A percentile compares a stretch with the other conserved stretches of the same genome.
These are phyloP conservation scores for Mortierella sp. DNA, from an alignment of 371 early-diverging fungal species.

Conservation along the genomic window DNA sequence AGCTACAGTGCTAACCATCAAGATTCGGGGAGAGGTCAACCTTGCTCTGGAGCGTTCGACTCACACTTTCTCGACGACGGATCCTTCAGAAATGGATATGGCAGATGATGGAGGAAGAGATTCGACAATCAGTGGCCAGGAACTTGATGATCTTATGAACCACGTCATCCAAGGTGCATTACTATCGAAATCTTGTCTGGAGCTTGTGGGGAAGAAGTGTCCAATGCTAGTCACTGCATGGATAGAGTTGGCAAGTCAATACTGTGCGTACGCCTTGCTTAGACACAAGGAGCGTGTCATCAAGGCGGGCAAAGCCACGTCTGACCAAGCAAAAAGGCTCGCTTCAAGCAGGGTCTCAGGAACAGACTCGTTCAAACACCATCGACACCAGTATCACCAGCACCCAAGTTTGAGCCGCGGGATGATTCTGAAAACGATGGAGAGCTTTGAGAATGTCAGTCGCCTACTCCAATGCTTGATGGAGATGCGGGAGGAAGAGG, in stretches of 20 bases:
- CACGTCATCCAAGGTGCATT: constrained; percentile 39
- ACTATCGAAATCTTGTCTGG: constrained; percentile 32
- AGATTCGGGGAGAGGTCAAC: constrained; percentile 38
- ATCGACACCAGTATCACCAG: not conserved
- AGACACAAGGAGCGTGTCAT: constrained; percentile 25
- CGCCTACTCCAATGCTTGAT: constrained; percentile 38
- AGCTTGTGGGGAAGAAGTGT: constrained; percentile 31
- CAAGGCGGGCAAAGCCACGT: constrained; percentile 8
- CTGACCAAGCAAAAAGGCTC: not conserved
- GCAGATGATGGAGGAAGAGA: constrained; percentile 23
- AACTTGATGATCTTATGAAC: constrained; percentile 31
- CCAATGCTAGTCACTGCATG: constrained; percentile 41
- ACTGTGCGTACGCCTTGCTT: constrained; percentile 26
- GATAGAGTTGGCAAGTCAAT: constrained; percentile 36
- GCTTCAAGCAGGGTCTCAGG: not conserved
- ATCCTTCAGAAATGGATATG: constrained; percentile 13
- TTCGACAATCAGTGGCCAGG: constrained; percentile 1
- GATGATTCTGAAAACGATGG: constrained; percentile 42
- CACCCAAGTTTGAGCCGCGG: constrained; percentile 23
- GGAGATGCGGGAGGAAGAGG: constrained; percentile 51
- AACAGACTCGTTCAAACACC: not conserved
- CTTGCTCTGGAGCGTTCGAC: constrained; percentile 20
- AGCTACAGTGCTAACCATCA: constrained; percentile 34
- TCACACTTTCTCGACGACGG: constrained; percentile 1
- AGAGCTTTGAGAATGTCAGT: constrained; percentile 36